Conservation (phyloP, 441 rosid genomes). For the Gossypium schwendimanii region DNA sequence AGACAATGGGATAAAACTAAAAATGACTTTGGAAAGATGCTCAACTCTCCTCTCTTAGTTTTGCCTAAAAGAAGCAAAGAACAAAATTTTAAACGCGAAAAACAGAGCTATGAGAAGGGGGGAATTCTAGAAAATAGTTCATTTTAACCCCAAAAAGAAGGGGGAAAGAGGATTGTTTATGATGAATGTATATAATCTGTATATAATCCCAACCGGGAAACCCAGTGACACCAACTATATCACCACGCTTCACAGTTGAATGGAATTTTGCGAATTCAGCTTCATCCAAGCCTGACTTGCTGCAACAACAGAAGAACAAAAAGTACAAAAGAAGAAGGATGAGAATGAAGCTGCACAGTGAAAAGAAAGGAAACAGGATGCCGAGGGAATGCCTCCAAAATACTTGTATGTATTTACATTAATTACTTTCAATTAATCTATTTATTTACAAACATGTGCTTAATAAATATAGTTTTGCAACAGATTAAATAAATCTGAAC, state of each 20-base stretch:
- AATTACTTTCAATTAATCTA: too few species aligned
- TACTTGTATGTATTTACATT: too few species aligned
- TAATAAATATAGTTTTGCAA: too few species aligned
- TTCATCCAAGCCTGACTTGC: conserved; percentile 6
- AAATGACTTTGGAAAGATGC: conserved; percentile 60
- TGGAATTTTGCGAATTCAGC: neutral
- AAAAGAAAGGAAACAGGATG: neutral
- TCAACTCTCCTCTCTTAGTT: conserved; percentile 77
- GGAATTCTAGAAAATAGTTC: neutral
- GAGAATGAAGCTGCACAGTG: neutral
- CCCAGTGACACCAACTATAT: conserved; percentile 6
- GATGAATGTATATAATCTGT: neutral
- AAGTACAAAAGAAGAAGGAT: neutral
- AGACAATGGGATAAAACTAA: conserved; percentile 65
- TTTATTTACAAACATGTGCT: too few species aligned
- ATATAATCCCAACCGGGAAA: neutral
- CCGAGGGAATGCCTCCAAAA: neutral
- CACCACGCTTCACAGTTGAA: neutral
- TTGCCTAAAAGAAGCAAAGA: conserved; percentile 41
- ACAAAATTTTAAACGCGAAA: neutral
- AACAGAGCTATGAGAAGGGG: neutral
- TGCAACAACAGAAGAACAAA: neutral
- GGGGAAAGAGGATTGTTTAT: neutral
- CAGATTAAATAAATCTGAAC: too few species aligned
- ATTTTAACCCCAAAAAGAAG: neutral